Conservation (phyloP, 129 eudicot species). For the Pulicaria dysenterica region DNA sequence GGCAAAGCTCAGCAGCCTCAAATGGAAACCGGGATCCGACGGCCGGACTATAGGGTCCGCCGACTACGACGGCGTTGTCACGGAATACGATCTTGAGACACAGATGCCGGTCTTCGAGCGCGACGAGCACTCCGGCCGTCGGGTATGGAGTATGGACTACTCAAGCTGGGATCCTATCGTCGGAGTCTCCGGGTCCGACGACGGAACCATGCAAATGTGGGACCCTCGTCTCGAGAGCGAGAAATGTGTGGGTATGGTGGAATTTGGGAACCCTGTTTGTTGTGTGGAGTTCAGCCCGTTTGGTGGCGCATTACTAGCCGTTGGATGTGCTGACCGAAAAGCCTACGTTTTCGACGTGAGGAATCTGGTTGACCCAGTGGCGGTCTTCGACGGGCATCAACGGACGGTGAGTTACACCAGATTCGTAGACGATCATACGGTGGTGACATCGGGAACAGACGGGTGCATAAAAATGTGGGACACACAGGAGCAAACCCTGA, state of each 20-base stretch:
- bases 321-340: slow-evolving; percentile 71
- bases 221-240: slow-evolving; percentile 70
- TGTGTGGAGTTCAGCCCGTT: slow-evolving; percentile 74
- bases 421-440: slow-evolving; percentile 48
- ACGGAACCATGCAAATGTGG: slow-evolving; percentile 84
- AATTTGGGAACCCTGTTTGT: slow-evolving; percentile 61
- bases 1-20: slow-evolving; percentile 75
- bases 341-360: slow-evolving; percentile 68
- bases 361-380: slow-evolving; percentile 43
- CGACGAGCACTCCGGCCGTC: slow-evolving; percentile 70
- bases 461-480: slow-evolving; percentile 77
- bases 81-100: slow-evolving; percentile 72
- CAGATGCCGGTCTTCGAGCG: slow-evolving; percentile 72
- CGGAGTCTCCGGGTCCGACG: slow-evolving; percentile 82
- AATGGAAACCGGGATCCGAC: slow-evolving; percentile 66
- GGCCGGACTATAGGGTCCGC: slow-evolving; percentile 61
- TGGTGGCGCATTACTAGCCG: slow-evolving; percentile 54
- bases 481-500: slow-evolving; percentile 32
- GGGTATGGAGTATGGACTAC: slow-evolving; percentile 78
- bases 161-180: slow-evolving; percentile 50
- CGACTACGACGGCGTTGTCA: slow-evolving; percentile 75
- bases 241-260: slow-evolving; percentile 44
- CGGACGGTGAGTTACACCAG: slow-evolving; percentile 58
- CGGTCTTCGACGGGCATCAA: slow-evolving; percentile 52
- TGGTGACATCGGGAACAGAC: slow-evolving; percentile 68